Base-by-base conservation (phyloP, 129 eudicot species). In the Helianthus tuberosus region DNA sequence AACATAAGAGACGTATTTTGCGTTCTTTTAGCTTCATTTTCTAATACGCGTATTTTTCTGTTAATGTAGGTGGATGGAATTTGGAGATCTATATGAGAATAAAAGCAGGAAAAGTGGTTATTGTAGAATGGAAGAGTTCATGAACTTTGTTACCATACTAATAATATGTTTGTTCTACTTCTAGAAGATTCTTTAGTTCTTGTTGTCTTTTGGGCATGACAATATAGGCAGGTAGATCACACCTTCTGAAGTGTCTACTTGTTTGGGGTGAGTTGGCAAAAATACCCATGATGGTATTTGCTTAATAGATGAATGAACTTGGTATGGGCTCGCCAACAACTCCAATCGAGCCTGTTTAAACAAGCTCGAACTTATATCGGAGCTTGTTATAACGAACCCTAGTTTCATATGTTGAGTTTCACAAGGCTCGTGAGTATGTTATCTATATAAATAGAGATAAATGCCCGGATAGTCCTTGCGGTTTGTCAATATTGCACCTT, bases 11-110 rank as follows among this genome's bases (percentile, higher is more conserved):
- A 38, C 1, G 3, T 64, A 7, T 14, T 43, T 20, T 72, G 23
- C 8, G 11, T 23, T 46, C 15, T 66, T 66, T 17, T 11, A 15
- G 15, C 32, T 1, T n/a, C 64, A 3, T 64, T 38, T 64, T 11
- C 41, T 6, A 41, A 5, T 5, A 41, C 46, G 10, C 12, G 11
- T 27, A 11, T 32, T 48, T 11, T 48, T 15, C 25, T 35, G 39
- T 49, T 15, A 32, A 54, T 64, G 62, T 76, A 77, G 77, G 76
- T 77, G 74, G 80, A 63, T 62, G 72, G 66, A 50, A 52, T 62
- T 60, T 70, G 13, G 35, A 64, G 82, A 70, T 64, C 12, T 11
- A 77, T 38, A 50, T 51, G 72, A 70, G 55, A 77, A 77, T 70
- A 70, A 77, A 70, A 70, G 49, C 49, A 15, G 15, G 4, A 69